Evolutionary conservation across 106 monocot species (phyloP), one percentile per base, ranked within the genome.

Genomic region (Chionographis japonica): DNA sequence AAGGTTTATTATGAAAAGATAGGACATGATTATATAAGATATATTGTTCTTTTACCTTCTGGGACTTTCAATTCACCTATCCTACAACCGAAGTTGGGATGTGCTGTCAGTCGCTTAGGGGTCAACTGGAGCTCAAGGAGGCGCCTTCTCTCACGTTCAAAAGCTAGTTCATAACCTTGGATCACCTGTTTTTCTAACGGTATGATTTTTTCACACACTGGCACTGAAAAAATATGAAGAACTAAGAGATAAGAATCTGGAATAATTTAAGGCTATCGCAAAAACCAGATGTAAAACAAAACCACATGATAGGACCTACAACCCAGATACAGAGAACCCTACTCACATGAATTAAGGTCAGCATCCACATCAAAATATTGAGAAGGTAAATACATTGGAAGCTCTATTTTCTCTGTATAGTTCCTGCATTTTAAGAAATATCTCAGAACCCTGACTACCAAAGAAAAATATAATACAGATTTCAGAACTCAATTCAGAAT

Each of bases 351-450:
- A 70, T 67, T 13, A 40, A 58, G 17, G 12, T 74, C 82, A 17
- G 69, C 43, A 17, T 78, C 83, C n/a, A 71, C 58, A 18, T 78
- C 74, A n/a, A 75, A 27, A 70, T 52, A 75, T 12, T 60, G 74
- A 39, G 68, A 54, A 54, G 74, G 61, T 56, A 69, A 20, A 67
- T 74, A 61, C 41, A 69, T 61, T n/a, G 70, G 70, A 64, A 43
- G 17, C 41, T 78, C 78, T 0, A 74, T 9, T 67, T 62, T 74
- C 3, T 83, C 75, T 15, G 40, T 42, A 50, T 57, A 78, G 17
- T 54, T 78, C 57, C 83, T 83, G 78, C 78, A 54, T 27, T 37
- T 54, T 4, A 61, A 39, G 12, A 49, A 41, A 11, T 37, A 50
- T 51, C 4, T 58, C 42, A 40, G 14, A 60, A 12, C 59, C 12